Evolutionary conservation across 2,329 filamentous ascomycete genomes (phyloP), one percentile per base, ranked within the genome.

Genomic region (Ascochyta fabae): DNA sequence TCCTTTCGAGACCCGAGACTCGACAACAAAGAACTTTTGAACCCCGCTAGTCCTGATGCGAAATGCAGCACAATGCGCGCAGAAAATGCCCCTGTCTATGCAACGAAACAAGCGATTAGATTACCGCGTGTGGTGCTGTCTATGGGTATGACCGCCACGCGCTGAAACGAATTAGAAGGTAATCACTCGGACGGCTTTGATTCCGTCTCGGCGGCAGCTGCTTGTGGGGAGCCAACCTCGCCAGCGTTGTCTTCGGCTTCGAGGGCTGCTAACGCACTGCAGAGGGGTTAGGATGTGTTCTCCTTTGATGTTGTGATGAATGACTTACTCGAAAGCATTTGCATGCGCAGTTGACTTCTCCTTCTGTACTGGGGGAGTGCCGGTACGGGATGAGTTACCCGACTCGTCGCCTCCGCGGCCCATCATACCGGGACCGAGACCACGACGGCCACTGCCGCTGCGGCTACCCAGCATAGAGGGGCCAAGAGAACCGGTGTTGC

Each of bases 311-410:
- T 24, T 27, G 8, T 44, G 4, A 19, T 1, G n/a, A 9, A 3
- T 26, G 35, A 66, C 89, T 83, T 86, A 97, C 93, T 92, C 94
- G 81, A 96, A 99, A 67, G 93, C 89, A 82, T 99, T 99, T 66
- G 88, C 86, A 71, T 77, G 74, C 29, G 90, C 90, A 56, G 86
- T 88, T 65, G 86, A 82, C 70, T 83, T 82, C 67, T 84, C 82
- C 68, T 86, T 86, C 68, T 82, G 81, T 23, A 82, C 82, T 41
- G 92, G 90, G 51, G 93, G 93, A 44, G 94, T 98, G 68, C 90
- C 91, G 52, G 92, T 96, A 66, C 95, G 88, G 57, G 93, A 97
- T 51, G 92, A 96, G 65, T 88, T 86, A 67, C 87, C 90, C 59
- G 93, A 97, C 67, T 96, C 92, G 69, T 96, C 92, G 58, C 87